Conservation (phyloP, 495 filamentous ascomycete genomes). For the Penicillium canescens region DNA sequence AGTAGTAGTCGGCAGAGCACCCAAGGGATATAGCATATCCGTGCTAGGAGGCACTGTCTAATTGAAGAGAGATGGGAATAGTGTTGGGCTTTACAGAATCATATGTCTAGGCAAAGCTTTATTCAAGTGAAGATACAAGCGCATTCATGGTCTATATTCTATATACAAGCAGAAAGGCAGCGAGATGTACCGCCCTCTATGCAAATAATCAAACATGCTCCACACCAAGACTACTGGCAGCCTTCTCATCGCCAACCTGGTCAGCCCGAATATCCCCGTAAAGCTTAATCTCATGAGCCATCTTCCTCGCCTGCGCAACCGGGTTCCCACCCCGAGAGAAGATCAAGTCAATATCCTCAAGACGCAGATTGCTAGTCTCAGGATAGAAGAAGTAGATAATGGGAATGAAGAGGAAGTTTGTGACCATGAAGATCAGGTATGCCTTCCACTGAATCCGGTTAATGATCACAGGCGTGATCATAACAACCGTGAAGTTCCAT, state of each 20-base stretch:
- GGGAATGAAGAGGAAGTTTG: slow-evolving; percentile 51
- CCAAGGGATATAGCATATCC: too few species aligned
- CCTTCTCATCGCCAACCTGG: slow-evolving; percentile 5
- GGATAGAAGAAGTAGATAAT: slow-evolving; percentile 47
- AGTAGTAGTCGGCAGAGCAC: too few species aligned
- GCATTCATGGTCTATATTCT: too few species aligned
- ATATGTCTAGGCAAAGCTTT: too few species aligned
- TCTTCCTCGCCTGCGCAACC: slow-evolving; percentile 13
- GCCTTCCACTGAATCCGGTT: slow-evolving; percentile 55
- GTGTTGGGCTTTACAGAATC: too few species aligned
- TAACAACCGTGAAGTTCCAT: slow-evolving; percentile 60
- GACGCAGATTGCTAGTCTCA: slow-evolving; percentile 45
- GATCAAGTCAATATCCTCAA: slow-evolving; percentile 38
- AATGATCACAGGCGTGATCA: slow-evolving; percentile 59
- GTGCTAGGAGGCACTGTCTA: too few species aligned
- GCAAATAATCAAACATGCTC: slow-evolving; percentile 4
- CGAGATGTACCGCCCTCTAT: too few species aligned
- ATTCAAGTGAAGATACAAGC: too few species aligned
- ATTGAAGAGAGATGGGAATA: too few species aligned
- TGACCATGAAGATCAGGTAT: slow-evolving; percentile 60
- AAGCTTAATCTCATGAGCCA: slow-evolving; percentile 18
- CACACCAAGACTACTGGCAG: slow-evolving; percentile 3
- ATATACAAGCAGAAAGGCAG: too few species aligned
- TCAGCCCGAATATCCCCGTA: slow-evolving; percentile 10
- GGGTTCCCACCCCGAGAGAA: slow-evolving; percentile 24